Evolutionary conservation across 169 alveolate genomes (phyloP), one percentile per base, ranked within the genome.

Genomic region (Plasmodium chabaudi): DNA sequence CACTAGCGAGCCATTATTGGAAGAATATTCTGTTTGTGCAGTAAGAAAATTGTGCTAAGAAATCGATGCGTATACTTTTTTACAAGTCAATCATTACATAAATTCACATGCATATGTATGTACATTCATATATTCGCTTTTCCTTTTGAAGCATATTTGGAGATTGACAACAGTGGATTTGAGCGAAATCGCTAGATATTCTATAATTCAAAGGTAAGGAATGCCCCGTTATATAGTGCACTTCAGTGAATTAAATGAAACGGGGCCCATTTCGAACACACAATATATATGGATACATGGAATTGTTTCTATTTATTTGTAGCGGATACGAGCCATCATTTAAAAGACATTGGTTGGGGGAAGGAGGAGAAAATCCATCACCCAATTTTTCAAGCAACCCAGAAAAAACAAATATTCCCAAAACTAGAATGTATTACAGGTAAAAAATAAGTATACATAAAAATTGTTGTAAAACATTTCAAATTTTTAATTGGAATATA

Each of bases 1-100:
- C 67, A 97, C 99, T 1, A 96, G 94, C 39, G 98, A 97, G 70
- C 98, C 99, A 21, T 92, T 97, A 25, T 88, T 97, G 27, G 99
- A 97, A 79, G 99, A 97, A 84, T 97, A 97, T 82, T 95, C 98
- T 19, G 93, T 95, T 72, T 96, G 98, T 10, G 93, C 94, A 19
- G 94, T 94, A 86, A 94, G 42, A 3, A 34, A 3, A 3, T 2
- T 1, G 7, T 34, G 6, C 42, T 21, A 23, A 5, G 15, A 13
- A 23, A 61, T 27, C 3, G 59, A 15, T 51, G 21, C 6, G 59
- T 15, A 51, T 51, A 15, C 17, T 15, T 5, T 51, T 51, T 12
- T 51, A 15, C 59, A 12, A 13, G 6, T 3, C 3, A 10, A 13
- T 2, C 42, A 68, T 68, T 19, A 47, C 7, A 68, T 47, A 12